Evolutionary conservation across 2,329 filamentous ascomycete species (phyloP).

Genomic region (Didymella segeticola): DNA sequence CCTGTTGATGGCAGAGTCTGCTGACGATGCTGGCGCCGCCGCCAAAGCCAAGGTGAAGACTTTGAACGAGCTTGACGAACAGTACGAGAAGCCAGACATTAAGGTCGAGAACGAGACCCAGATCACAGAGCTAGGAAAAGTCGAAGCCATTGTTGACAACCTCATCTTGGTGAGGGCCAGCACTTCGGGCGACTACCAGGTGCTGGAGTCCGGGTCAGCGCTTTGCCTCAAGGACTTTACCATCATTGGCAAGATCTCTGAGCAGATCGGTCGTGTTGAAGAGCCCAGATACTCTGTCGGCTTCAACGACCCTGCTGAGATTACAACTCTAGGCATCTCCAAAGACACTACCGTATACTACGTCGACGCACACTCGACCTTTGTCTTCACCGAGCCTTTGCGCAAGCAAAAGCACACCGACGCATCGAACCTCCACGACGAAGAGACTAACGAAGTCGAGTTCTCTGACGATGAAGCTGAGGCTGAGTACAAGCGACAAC

Average conservation of each 20-base stretch:
- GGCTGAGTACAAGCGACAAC: slow-evolving; percentile 70
- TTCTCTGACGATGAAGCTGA: slow-evolving; percentile 98
- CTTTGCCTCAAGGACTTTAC: slow-evolving; percentile 78
- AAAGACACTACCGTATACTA: slow-evolving; percentile 79
- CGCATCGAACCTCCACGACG: slow-evolving; percentile 92
- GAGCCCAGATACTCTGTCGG: slow-evolving; percentile 85
- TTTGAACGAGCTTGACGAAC: slow-evolving; percentile 74
- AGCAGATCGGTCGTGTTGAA: slow-evolving; percentile 84
- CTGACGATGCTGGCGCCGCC: slow-evolving; percentile 78
- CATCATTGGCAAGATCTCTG: slow-evolving; percentile 81
- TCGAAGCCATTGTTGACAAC: slow-evolving; percentile 81
- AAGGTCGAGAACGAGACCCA: slow-evolving; percentile 78
- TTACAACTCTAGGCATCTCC: slow-evolving; percentile 70
- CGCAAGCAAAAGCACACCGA: slow-evolving; percentile 86
- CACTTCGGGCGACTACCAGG: slow-evolving; percentile 79
- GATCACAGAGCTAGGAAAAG: slow-evolving; percentile 75
- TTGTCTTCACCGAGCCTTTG: slow-evolving; percentile 85
- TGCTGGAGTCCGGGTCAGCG: slow-evolving; percentile 83
- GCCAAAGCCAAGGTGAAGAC: slow-evolving; percentile 70
- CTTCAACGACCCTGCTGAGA: slow-evolving; percentile 73
- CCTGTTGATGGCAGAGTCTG: slow-evolving; percentile 83
- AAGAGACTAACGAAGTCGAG: slow-evolving; percentile 90
- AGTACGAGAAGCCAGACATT: slow-evolving; percentile 72
- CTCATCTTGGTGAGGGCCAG: slow-evolving; percentile 80
- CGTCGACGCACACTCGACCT: slow-evolving; percentile 76